Evolutionary conservation across 1,284 basidiomycete species (phyloP).

Genomic region (Microbotryum intermedium): DNA sequence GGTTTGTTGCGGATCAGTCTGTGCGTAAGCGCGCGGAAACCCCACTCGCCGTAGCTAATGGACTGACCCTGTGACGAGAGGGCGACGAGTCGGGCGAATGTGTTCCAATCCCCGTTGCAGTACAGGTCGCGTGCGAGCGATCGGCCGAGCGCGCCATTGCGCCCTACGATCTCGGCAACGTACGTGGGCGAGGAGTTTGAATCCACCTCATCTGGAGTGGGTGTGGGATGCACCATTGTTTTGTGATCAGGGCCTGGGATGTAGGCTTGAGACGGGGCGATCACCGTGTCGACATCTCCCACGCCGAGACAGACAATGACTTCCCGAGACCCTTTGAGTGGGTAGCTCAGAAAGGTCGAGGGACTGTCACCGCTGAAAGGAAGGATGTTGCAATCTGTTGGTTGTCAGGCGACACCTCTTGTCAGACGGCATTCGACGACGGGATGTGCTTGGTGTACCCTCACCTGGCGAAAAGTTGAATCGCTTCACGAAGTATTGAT

Average conservation of each 20-base stretch:
- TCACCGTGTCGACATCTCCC: conserved; percentile 44
- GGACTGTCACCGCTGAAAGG: conserved; percentile 66
- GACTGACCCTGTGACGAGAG: conserved; percentile 77
- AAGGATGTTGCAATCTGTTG: conserved; percentile 57
- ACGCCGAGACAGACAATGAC: conserved; percentile 14
- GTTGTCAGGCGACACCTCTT: neutral
- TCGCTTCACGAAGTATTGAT: conserved; percentile 63
- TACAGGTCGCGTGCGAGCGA: conserved; percentile 77
- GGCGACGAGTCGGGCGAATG: conserved; percentile 69
- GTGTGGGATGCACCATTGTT: conserved; percentile 9
- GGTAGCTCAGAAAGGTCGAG: conserved; percentile 62
- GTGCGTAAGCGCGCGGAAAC: neutral
- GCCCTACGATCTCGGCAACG: conserved; percentile 19
- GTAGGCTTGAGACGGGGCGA: conserved; percentile 43
- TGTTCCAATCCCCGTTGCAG: conserved; percentile 71
- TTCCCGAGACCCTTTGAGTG: conserved; percentile 49
- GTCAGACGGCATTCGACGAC: conserved; percentile 9
- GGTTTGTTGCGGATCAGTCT: neutral
- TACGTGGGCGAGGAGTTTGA: neutral
- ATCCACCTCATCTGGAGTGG: neutral
- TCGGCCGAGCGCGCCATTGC: conserved; percentile 69
- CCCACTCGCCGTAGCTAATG: conserved; percentile 54
- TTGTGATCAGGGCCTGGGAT: conserved; percentile 9
- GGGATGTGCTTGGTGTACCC: conserved; percentile 23
- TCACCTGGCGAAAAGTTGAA: conserved; percentile 67